Conservation (phyloP, 306 rosid genomes). For the Oemleria cerasiformis region DNA sequence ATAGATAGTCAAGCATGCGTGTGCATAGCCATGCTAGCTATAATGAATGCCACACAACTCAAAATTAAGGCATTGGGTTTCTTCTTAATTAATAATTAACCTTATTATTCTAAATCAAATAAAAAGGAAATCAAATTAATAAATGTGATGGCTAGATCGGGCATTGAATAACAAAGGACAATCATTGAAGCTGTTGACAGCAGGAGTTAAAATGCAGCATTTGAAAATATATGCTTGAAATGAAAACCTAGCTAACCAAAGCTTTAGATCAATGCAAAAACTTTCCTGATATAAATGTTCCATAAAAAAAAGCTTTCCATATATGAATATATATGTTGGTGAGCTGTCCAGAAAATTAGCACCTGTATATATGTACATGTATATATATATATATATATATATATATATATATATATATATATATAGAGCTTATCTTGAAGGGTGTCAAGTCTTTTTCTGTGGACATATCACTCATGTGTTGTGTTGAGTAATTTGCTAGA, state of each 20-base stretch:
- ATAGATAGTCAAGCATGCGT: constrained; percentile 2
- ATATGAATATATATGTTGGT: constrained; percentile 44
- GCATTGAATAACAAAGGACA: constrained; percentile 5
- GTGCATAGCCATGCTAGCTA: not conserved
- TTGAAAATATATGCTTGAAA: not conserved
- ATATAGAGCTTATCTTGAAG: constrained; percentile 41
- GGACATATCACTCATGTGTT: constrained; percentile 21
- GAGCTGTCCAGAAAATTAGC: constrained; percentile 39
- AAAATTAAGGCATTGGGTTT: not conserved
- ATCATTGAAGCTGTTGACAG: constrained; percentile 16
- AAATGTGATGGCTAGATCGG: not conserved
- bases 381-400: no score
- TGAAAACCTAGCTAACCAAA: no score
- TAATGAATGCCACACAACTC: not conserved
- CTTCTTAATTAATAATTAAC: not conserved
- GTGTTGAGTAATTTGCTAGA: not conserved
- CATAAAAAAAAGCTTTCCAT: constrained; percentile 18
- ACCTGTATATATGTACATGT: not conserved
- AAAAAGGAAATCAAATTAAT: not conserved
- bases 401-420: not conserved
- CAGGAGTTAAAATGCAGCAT: not conserved
- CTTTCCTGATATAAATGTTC: no score
- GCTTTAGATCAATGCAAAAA: no score
- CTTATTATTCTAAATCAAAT: not conserved
- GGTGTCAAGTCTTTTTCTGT: constrained; percentile 67